Base-by-base conservation (phyloP, 768 basidiomycete genomes). In the Calocera cornea region DNA sequence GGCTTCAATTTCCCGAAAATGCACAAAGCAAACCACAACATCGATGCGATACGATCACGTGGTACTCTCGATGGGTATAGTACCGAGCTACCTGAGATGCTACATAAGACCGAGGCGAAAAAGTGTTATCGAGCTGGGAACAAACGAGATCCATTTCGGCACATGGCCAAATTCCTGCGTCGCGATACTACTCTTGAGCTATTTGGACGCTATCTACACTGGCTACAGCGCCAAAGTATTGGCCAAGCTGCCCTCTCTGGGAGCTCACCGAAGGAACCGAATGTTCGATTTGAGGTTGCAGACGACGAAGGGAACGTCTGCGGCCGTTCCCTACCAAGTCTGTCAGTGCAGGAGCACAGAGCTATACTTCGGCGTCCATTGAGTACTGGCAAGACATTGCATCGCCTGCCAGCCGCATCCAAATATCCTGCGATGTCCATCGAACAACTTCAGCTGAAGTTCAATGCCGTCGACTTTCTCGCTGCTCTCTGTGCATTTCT, bases 61-160 rank as follows among this genome's bases (percentile, higher is more conserved):
- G 80, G 79, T 0, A 75, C 73, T 2, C 69, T 72, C 0, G 76
- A 78, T 65, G 76, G 76, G 60, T 77, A 72, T 70, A 77, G 77
- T 66, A 79, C 76, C 0, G 79, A 81, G 68, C 29, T 49, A 0
- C 68, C 76, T 0, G 79, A 81, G 70, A 75, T 75, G 0, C 73
- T 82, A 0, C 82, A 82, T 66, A 82, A 81, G 60, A 75, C 82
- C 70, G 76, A 73, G 54, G 77, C 79, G 0, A 82, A 83, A 68
- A 41, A 70, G 54, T 77, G 76, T 2, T 79, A 72, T 24, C 27
- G 72, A 29, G 71, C 76, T 8, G 72, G 71, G 1, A 80, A 79
- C 66, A 75, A 77, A 41, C 75, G 74, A 7, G 68, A 76, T n/a
- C 77, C 76, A 41, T 71, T 74, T 72, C 73, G 69, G 38, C 81